A percentile compares a stretch with the other conserved stretches of the same genome.
Evolutionary conservation across 164 flowering plant genomes (phyloP).

Genomic region (Brasenia schreberi): DNA sequence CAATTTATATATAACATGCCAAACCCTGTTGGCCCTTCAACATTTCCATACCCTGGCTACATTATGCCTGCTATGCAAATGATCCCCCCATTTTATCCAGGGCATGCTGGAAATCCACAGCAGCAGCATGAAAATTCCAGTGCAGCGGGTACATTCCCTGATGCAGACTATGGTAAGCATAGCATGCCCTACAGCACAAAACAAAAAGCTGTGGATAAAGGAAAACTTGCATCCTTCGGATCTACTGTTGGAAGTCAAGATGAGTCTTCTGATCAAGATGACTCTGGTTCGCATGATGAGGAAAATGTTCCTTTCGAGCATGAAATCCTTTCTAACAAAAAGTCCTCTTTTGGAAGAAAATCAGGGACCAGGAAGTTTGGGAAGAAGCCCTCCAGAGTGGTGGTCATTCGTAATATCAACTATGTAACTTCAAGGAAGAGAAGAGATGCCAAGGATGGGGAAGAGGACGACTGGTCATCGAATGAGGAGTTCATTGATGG

Average conservation of each 20-base stretch:
- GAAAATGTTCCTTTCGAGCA: conserved; percentile 20
- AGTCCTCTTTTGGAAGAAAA: conserved; percentile 23
- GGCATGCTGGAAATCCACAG: conserved; percentile 17
- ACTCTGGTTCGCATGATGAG: conserved; percentile 37
- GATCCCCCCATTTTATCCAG: conserved; percentile 46
- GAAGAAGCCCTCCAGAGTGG: conserved; percentile 60
- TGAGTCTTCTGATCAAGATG: conserved; percentile 23
- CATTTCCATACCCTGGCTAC: conserved; percentile 57
- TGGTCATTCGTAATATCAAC: conserved; percentile 81
- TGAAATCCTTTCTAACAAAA: conserved; percentile 2
- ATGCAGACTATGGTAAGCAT: conserved; percentile 17
- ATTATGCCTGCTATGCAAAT: conserved; percentile 47
- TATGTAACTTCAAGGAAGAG: conserved; percentile 54
- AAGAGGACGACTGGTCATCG: conserved; percentile 32
- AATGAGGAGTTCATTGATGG: conserved; percentile 49
- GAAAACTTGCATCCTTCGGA: conserved; percentile 24
- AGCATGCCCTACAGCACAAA: conserved; percentile 30
- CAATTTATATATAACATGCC: conserved; percentile 59
- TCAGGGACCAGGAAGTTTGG: conserved; percentile 28
- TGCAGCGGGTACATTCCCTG: conserved; percentile 12
- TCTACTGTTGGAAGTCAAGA: conserved; percentile 19
- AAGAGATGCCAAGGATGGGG: conserved; percentile 28
- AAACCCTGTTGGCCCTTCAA: conserved; percentile 27
- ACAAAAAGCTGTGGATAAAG: conserved; percentile 22
- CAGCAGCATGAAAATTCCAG: neutral